Base-by-base conservation (phyloP, 2,329 filamentous ascomycete species). In the Fusarium sp. region DNA sequence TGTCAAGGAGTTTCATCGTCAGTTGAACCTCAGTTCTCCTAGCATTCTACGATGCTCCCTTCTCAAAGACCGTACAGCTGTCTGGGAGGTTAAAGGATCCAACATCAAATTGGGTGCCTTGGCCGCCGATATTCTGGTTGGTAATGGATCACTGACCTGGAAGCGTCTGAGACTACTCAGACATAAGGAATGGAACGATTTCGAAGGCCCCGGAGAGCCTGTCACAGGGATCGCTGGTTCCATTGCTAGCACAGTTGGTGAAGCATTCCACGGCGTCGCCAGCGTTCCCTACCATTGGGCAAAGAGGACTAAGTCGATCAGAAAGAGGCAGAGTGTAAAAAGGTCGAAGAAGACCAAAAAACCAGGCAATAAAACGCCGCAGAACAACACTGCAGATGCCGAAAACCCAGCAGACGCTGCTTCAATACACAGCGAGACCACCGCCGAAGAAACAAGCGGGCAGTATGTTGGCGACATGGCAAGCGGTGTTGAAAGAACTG, bases 181-280 rank as follows among this genome's bases (percentile, higher is more conserved):
- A 11, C 89, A 92, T 72, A 87, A 86, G 53, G 90, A 92, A 72
- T 93, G 91, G 90, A 92, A 92, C 70, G 91, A 93, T 72, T 93
- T 93, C 72, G 90, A 92, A 69, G 92, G 92, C 0, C 90, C 91
- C 0, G 91, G 91, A 1, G 91, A 93, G 74, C 91, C 91, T 0
- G 81, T 93, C 14, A 92, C 90, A 0, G 91, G 90, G 5, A 81
- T 87, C 6, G 87, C 88, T 34, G 87, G 88, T 13, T 90, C 89
- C 0, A 71, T 93, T 7, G 83, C 87, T n/a, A 83, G 84, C 5
- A 88, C 87, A 0, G 75, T 90, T 5, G 85, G 86, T 3, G 85
- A 87, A 37, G 82, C 90, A 2, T 87, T 90, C 27, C 82, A 84
- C n/a, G 90, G 91, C 0, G 80, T 92, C 18, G 89, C 87, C 2